Evolutionary conservation across 2,329 filamentous ascomycete genomes (phyloP).

Genomic region (Botrytis squamosa): DNA sequence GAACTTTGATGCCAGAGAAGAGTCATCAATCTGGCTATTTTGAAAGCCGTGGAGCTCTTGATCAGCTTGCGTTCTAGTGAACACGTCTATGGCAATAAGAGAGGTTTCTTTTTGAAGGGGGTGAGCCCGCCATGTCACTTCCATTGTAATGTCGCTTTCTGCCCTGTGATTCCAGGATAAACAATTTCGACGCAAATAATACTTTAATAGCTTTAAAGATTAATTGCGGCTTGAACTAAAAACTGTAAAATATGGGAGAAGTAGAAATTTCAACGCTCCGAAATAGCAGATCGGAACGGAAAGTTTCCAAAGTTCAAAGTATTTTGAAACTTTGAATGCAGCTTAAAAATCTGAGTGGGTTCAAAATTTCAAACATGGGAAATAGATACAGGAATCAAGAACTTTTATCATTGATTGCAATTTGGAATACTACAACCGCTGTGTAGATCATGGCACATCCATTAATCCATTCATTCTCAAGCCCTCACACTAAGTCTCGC

Average conservation of each 20-base stretch:
- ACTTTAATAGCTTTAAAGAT: not conserved
- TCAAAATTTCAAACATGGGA: not conserved
- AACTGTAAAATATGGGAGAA: not conserved
- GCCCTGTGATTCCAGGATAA: not conserved
- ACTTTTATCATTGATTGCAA: not conserved
- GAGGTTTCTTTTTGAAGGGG: not conserved
- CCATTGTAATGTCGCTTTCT: not conserved
- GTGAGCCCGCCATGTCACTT: not conserved
- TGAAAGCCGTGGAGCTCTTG: not conserved
- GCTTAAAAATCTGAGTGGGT: not conserved
- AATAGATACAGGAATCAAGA: not conserved
- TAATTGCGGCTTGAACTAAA: not conserved
- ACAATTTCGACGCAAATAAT: not conserved
- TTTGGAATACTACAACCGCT: not conserved
- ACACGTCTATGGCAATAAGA: not conserved
- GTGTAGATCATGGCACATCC: not conserved
- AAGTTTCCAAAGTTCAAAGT: not conserved
- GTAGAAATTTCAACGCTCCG: not conserved
- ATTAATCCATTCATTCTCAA: not conserved
- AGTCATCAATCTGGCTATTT: not conserved
- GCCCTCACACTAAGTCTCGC: not conserved
- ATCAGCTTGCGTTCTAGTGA: not conserved
- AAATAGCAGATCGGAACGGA: not conserved
- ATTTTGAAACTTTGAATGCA: not conserved
- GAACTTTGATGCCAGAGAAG: not conserved